Percentiles rank a stretch among this genome's conserved stretches.
phyloP scores from a whole-genome alignment of 1,284 basidiomycete genomes.

The Omphalotus olearius region DNA sequence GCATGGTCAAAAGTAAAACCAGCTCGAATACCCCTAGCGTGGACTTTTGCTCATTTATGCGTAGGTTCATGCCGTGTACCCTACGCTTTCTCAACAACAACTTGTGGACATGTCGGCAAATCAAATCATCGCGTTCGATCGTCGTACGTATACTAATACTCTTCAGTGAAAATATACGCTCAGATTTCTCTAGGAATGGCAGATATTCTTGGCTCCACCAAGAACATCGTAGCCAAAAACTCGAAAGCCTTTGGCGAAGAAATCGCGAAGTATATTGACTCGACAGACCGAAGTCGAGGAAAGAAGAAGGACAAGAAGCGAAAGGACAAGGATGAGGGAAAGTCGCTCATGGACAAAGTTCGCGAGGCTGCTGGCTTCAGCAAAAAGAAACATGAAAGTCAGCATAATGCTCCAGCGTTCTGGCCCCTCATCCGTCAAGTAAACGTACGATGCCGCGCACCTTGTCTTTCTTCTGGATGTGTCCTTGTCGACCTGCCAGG shows the following conservation, averaged over 20 bases:
- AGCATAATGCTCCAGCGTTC: conserved; percentile 40
- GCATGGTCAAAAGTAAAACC: conserved; percentile 53
- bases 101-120: conserved; percentile 45
- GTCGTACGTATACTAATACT: conserved; percentile 27
- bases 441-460: conserved; percentile 48
- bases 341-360: conserved; percentile 29
- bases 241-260: conserved; percentile 49
- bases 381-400: conserved; percentile 27
- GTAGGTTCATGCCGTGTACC: conserved; percentile 61
- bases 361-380: conserved; percentile 24
- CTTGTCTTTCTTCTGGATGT: conserved; percentile 51
- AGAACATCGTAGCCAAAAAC: conserved; percentile 45
- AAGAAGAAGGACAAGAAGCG: conserved; percentile 38
- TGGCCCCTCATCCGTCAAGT: conserved; percentile 64
- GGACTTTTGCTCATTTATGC: conserved; percentile 2
- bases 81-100: conserved; percentile 41
- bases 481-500: conserved; percentile 60
- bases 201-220: conserved; percentile 45
- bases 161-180: neutral
- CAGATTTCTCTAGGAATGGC: conserved; percentile 29
- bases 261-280: conserved; percentile 62
- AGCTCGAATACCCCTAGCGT: neutral
- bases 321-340: conserved; percentile 28
- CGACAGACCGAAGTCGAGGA: conserved; percentile 53
- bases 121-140: conserved; percentile 45